Evolutionary conservation across 768 basidiomycete species (phyloP), one percentile per base, ranked within the genome.

Genomic region (Kondoa subrosea): DNA sequence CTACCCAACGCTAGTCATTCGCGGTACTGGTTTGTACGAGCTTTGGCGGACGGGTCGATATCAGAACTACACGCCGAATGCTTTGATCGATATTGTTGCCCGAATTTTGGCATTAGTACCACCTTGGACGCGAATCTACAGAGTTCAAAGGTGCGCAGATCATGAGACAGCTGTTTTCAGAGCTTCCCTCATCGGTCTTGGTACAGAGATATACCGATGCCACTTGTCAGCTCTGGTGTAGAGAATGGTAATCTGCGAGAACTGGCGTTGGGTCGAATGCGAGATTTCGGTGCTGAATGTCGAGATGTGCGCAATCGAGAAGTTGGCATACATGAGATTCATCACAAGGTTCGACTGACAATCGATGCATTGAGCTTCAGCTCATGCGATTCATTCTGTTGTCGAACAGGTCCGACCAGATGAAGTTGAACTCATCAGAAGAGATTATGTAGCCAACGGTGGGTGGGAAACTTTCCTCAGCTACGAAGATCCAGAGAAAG

Each of bases 381-480:
- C n/a, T n/a, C n/a, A n/a, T n/a, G n/a, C n/a, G n/a, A n/a, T n/a
- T n/a, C n/a, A n/a, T n/a, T n/a, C n/a, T n/a, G n/a, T n/a, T n/a
- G n/a, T n/a, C n/a, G n/a, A n/a, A 50, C 40, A 50, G 40, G 40
- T 97, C 59, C 85, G 91, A 26, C 74, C 74, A 14, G 73, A 93
- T 76, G 87, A 89, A 17, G 88, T 95, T 64, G 95, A 99, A 77
- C 85, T 99, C 2, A 84, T 99, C 34, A 84, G 95, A 68, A 82
- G 95, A 56, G 95, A 99, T 76, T 99, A 99, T 77, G 80, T 87
- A 1, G 95, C 95, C 32, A 99, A 97, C 75, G 93, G 92, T 3
- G 92, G 95, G 59, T 99, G 95, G 95, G 95, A 99, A 79, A 97
- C 95, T 1, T 99, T 99, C 83, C 79, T 99, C 3, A 93, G 92